Evolutionary conservation across 2,329 filamentous ascomycete genomes (phyloP).

Genomic region (Acephala macrosclerotiorum): DNA sequence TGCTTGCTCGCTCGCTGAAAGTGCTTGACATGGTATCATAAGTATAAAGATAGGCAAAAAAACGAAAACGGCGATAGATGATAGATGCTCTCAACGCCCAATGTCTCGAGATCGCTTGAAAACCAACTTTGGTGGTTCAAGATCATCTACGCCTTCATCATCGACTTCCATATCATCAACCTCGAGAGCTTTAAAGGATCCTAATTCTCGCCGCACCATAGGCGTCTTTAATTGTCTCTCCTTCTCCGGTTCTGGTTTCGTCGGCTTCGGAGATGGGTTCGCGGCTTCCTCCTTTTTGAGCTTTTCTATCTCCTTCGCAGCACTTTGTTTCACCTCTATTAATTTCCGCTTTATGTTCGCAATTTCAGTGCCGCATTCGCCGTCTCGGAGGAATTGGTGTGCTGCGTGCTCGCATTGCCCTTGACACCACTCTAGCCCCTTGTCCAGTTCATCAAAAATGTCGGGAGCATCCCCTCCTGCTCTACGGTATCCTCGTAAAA

Average conservation of each 20-base stretch:
- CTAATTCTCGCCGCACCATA: conserved; percentile 21
- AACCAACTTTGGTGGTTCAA: conserved; percentile 35
- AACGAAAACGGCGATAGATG: background rate
- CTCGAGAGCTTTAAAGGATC: conserved; percentile 31
- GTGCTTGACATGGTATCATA: conserved; percentile 19
- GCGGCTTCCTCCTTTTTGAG: conserved; percentile 32
- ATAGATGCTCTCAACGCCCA: background rate
- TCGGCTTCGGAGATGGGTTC: conserved; percentile 15
- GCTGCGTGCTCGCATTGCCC: conserved; percentile 84
- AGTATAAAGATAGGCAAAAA: conserved; percentile 13
- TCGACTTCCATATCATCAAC: conserved; percentile 41
- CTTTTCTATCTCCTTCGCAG: conserved; percentile 38
- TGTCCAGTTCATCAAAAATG: conserved; percentile 78
- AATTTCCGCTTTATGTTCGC: conserved; percentile 59
- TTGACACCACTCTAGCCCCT: conserved; percentile 80
- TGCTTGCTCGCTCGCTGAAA: conserved; percentile 24
- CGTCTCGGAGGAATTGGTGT: conserved; percentile 87
- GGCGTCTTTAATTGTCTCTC: conserved; percentile 24
- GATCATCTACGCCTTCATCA: conserved; percentile 37
- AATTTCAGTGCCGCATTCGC: conserved; percentile 82
- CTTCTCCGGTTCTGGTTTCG: background rate
- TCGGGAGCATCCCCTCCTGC: conserved; percentile 45
- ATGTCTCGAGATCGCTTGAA: conserved; percentile 40
- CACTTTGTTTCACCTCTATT: conserved; percentile 61
- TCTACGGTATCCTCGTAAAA: conserved; percentile 38